Conservation (phyloP, 2,329 filamentous ascomycete genomes). For the Trichoderma pleuroti region DNA sequence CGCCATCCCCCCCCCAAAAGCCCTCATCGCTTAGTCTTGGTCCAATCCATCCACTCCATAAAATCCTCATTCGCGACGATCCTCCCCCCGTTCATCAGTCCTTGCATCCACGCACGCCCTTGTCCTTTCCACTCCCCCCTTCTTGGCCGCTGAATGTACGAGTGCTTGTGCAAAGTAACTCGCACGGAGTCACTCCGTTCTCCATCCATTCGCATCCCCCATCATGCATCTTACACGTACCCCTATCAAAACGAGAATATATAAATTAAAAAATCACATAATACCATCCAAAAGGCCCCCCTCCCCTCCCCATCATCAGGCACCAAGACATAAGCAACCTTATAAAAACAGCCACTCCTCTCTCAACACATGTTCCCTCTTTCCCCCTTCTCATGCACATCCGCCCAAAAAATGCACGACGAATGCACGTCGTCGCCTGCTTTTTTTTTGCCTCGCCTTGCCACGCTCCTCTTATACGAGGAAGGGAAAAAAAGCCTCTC, state of each 20-base stretch:
- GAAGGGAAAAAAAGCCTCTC: background rate
- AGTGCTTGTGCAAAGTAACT: background rate
- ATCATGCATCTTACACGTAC: background rate
- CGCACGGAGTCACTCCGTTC: background rate
- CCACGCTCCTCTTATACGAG: slow-evolving; percentile 2
- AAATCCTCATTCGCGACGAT: background rate
- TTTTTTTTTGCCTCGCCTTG: background rate
- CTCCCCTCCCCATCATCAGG: slow-evolving; percentile 9
- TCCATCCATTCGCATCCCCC: background rate
- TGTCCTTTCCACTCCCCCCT: background rate
- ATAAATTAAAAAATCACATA: background rate
- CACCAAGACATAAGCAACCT: slow-evolving; percentile 16
- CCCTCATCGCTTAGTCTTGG: slow-evolving; percentile 7
- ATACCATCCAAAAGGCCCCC: background rate
- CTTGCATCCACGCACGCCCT: background rate
- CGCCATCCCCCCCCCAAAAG: background rate
- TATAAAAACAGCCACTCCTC: slow-evolving; percentile 17
- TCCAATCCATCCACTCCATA: no score
- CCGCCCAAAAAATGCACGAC: slow-evolving; percentile 11
- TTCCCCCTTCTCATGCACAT: slow-evolving; percentile 17
- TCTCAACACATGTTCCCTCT: slow-evolving; percentile 17
- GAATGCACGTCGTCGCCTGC: slow-evolving; percentile 7
- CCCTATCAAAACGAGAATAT: background rate
- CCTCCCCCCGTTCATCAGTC: background rate
- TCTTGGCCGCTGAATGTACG: background rate